phyloP scores from a whole-genome alignment of 495 filamentous ascomycete species.

The Tuber aestivum region DNA sequence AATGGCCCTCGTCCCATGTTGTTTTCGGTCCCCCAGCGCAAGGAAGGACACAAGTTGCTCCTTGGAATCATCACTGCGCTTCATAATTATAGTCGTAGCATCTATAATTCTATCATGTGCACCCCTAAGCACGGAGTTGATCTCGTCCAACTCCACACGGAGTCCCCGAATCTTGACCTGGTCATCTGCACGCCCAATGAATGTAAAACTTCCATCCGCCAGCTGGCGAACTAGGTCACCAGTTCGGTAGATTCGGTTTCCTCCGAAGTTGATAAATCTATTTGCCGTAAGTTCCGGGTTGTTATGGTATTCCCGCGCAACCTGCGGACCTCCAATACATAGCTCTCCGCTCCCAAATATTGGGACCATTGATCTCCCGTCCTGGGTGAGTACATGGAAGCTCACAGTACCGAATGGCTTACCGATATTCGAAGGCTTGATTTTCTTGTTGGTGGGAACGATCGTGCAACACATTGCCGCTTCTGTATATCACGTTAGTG shows the following conservation, averaged over 20 bases:
- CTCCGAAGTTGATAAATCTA: slow-evolving; percentile 43
- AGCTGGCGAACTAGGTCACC: slow-evolving; percentile 51
- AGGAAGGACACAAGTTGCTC: slow-evolving; percentile 66
- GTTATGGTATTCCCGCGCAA: slow-evolving; percentile 47
- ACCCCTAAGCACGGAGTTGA: slow-evolving; percentile 50
- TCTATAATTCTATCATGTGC: slow-evolving; percentile 47
- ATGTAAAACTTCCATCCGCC: slow-evolving; percentile 47
- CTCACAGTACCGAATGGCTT: slow-evolving; percentile 38
- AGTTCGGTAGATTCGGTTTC: slow-evolving; percentile 48
- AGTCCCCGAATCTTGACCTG: slow-evolving; percentile 53
- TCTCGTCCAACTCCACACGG: slow-evolving; percentile 50
- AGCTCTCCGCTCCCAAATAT: slow-evolving; percentile 44
- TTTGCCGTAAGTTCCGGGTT: slow-evolving; percentile 41
- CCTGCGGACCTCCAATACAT: slow-evolving; percentile 45
- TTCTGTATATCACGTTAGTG: slow-evolving; percentile 24
- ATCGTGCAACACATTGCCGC: slow-evolving; percentile 43
- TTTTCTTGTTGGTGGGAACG: slow-evolving; percentile 18
- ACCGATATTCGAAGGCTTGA: slow-evolving; percentile 40
- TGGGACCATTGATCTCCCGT: slow-evolving; percentile 29
- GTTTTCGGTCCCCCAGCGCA: slow-evolving; percentile 38
- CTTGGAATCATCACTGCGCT: slow-evolving; percentile 54
- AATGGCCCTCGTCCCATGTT: slow-evolving; percentile 35
- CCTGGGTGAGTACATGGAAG: slow-evolving; percentile 26
- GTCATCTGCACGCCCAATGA: slow-evolving; percentile 49
- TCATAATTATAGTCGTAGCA: slow-evolving; percentile 59